Evolutionary conservation across 2,329 filamentous ascomycete genomes (phyloP), one percentile per base, ranked within the genome.

Genomic region (Calonectria leucothoes): DNA sequence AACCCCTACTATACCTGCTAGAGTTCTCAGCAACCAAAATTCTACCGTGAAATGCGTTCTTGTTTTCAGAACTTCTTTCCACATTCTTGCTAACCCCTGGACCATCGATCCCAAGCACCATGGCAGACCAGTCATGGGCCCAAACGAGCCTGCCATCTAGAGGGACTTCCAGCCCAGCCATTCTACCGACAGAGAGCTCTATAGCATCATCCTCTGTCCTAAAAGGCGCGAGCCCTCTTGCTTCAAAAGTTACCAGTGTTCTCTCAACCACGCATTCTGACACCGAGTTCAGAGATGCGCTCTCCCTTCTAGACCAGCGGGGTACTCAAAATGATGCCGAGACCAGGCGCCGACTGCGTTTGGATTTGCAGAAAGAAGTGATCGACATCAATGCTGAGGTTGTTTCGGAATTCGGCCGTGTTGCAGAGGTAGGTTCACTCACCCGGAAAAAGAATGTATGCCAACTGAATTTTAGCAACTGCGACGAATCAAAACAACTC

Each of bases 241-340:
- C 94, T 10, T 93, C 93, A 74, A 95, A 97, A 82, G 91, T 98
- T 78, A 94, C 95, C 29, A 93, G 91, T 74, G 94, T 98, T 49
- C 90, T 98, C 63, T 98, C 97, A 5, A 93, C 95, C 3, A 98
- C 96, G 0, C 98, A 98, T 85, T 94, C 95, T 8, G 97, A 98
- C 84, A 89, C 94, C 6, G 96, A 98, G 78, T 98, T 98, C 78
- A 92, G 95, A 76, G 94, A 98, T 87, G 93, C 95, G 17, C 86
- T 99, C 35, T 88, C 91, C 66, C 91, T 97, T 1, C 87, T 98
- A 25, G 96, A 98, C 84, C 87, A 91, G 64, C 90, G 94, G 42
- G 89, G 89, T 0, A 84, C 95, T 17, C 87, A 89, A 69, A 98
- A 98, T 82, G 94, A 92, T 15, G 89, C 94, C 12, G 94, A 96